phyloP scores from a whole-genome alignment of 805 yeast species.

The Nakazawaea molendinolei region DNA sequence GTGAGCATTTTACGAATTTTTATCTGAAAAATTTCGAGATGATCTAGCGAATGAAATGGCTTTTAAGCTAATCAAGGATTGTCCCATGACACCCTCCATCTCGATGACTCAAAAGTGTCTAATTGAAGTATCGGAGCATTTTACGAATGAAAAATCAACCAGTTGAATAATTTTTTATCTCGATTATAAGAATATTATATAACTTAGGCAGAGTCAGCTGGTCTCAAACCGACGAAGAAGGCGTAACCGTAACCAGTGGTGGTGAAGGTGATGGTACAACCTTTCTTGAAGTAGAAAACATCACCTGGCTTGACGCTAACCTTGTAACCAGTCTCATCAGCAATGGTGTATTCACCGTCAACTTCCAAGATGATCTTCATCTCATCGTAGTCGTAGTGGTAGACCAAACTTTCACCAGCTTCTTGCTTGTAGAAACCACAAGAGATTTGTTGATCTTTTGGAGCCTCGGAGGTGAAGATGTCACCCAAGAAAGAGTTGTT shows the following conservation, averaged over 20 bases:
- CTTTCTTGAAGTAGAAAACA: conserved; percentile 59
- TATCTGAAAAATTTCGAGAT: no score
- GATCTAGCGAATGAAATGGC: no score
- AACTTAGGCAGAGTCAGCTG: conserved; percentile 30
- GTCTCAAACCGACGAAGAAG: conserved; percentile 56
- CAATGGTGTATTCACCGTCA: conserved; percentile 54
- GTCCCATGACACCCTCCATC: no score
- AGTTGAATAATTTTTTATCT: background rate
- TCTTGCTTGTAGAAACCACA: conserved; percentile 69
- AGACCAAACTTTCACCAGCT: conserved; percentile 62
- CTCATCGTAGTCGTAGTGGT: conserved; percentile 60
- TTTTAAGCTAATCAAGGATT: no score
- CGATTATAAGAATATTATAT: background rate
- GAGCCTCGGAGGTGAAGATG: conserved; percentile 53
- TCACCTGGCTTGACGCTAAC: conserved; percentile 59
- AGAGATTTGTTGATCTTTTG: conserved; percentile 50
- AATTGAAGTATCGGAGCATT: no score
- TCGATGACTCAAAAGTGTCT: no score
- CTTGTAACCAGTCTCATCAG: conserved; percentile 58
- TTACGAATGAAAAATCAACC: no score
- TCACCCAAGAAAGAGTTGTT: conserved; percentile 68
- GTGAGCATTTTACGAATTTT: no score
- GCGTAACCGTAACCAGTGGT: conserved; percentile 59
- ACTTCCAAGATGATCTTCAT: conserved; percentile 65
- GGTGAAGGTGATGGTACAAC: conserved; percentile 60